Percentiles rank a stretch among this genome's conserved stretches.
Evolutionary conservation across 129 eudicot genomes (phyloP).

Genomic region (Rutidosis leptorrhynchoides): DNA sequence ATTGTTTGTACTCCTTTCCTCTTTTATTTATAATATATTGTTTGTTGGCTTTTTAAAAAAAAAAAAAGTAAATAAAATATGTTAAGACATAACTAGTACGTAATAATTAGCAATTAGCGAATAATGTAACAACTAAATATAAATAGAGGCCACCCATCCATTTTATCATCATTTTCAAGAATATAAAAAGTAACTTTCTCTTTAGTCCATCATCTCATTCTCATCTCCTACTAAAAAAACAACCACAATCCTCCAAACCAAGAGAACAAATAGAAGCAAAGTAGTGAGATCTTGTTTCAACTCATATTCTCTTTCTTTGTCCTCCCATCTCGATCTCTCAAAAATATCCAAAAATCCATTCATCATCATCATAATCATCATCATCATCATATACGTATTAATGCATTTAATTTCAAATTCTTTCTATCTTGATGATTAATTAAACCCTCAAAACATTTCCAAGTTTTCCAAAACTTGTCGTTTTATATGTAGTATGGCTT

Average conservation of each 20-base stretch:
- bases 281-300: constrained; percentile 40
- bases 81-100: neutral
- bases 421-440: constrained; percentile 11
- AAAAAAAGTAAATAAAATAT: neutral
- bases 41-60: too few species aligned
- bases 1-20: too few species aligned
- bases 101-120: neutral
- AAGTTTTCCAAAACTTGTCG: neutral
- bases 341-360: constrained; percentile 6
- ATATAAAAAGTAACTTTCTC: constrained; percentile 24
- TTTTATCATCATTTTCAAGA: constrained; percentile 29
- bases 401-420: constrained; percentile 15
- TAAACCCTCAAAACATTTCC: constrained; percentile 11
- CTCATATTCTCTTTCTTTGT: constrained; percentile 28
- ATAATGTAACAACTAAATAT: constrained; percentile 5
- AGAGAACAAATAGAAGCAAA: constrained; percentile 52
- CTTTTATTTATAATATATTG: too few species aligned
- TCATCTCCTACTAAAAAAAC: neutral
- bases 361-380: too few species aligned
- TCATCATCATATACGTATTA: too few species aligned
- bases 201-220: constrained; percentile 25
- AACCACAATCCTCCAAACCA: constrained; percentile 61
- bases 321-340: constrained; percentile 14
- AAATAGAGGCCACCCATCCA: constrained; percentile 31
- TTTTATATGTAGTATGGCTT: constrained; percentile 30